Evolutionary conservation across 2,329 filamentous ascomycete species (phyloP), one percentile per base, ranked within the genome.

Genomic region (Trichoderma hamatum): DNA sequence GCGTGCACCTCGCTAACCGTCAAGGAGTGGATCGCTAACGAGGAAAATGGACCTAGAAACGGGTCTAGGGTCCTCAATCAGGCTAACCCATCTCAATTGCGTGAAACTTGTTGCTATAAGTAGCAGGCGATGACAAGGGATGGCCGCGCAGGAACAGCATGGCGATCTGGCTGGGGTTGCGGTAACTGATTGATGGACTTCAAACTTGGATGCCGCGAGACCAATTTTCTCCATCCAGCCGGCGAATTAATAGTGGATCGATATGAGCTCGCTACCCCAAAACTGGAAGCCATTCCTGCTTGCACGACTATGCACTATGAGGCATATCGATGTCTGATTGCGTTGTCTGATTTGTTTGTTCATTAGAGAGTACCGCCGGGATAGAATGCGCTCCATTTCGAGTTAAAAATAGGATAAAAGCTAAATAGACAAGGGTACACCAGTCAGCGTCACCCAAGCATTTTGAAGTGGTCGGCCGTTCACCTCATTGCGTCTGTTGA

Each of bases 131-230:
- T 13, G 16, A n/a, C 34, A 36, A 43, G 52, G 52, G 28, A 28
- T 21, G 36, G 19, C 30, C 24, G 46, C 36, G 62, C 62, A 56
- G 52, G 62, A 66, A 66, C 62, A 26, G 36, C 24, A 24, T 13
- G 36, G 26, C 46, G 52, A 66, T 66, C 52, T 21, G 10, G 32
- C 21, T 19, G 52, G 32, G 36, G 55, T 49, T n/a, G 34, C 6
- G 26, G 39, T 34, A n/a, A 21, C 36, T 66, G 52, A 66, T 66
- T 66, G 28, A 58, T 66, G 63, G 63, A 66, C 52, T 58, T 54
- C 36, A 66, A 56, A 66, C 34, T 66, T 66, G 63, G 52, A 13
- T 26, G 46, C 63, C 63, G 63, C 26, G 7, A 24, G 24, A 30
- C 46, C 46, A 11, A 51, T 34, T 26, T 34, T 49, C 60, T 30